Percentiles rank a stretch among this genome's conserved stretches.
These are phyloP conservation scores for Ananas comosus DNA, from an alignment of 176 grass and related monocot genomes.

Conservation along the genomic window DNA sequence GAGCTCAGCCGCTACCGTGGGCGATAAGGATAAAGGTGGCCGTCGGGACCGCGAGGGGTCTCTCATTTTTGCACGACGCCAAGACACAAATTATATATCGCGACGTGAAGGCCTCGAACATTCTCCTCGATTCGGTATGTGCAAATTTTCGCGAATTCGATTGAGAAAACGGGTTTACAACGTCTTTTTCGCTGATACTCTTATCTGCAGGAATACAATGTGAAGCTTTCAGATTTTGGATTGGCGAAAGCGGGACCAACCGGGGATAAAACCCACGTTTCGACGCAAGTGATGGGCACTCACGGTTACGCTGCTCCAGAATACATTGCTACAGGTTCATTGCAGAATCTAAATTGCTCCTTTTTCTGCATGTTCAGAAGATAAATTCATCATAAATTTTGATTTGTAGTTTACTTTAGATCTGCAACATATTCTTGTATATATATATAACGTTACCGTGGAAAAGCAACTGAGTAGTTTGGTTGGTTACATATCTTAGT, in stretches of 20 bases:
- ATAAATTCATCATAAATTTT: no score
- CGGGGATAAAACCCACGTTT: slow-evolving; percentile 95
- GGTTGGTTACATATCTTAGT: no score
- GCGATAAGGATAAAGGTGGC: slow-evolving; percentile 89
- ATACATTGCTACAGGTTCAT: slow-evolving; percentile 87
- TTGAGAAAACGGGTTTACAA: slow-evolving; percentile 3
- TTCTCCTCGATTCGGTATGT: slow-evolving; percentile 95
- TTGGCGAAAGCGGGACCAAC: slow-evolving; percentile 95
- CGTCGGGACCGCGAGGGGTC: slow-evolving; percentile 81
- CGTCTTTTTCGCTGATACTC: slow-evolving; percentile 11
- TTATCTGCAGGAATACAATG: slow-evolving; percentile 69
- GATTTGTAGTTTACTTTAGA: no score
- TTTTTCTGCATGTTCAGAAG: no score
- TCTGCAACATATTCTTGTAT: no score
- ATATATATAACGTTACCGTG: no score
- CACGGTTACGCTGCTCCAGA: slow-evolving; percentile 98
- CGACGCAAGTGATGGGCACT: slow-evolving; percentile 96
- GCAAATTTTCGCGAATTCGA: neutral
- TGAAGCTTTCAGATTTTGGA: slow-evolving; percentile 96
- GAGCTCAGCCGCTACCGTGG: slow-evolving; percentile 77
- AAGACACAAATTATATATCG: slow-evolving; percentile 94
- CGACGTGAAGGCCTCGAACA: slow-evolving; percentile 97
- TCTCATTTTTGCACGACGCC: slow-evolving; percentile 86
- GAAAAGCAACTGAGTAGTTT: no score
- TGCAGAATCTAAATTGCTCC: neutral